Conservation (phyloP, 1,284 basidiomycete species). For the Ceratobasidium sp. region DNA sequence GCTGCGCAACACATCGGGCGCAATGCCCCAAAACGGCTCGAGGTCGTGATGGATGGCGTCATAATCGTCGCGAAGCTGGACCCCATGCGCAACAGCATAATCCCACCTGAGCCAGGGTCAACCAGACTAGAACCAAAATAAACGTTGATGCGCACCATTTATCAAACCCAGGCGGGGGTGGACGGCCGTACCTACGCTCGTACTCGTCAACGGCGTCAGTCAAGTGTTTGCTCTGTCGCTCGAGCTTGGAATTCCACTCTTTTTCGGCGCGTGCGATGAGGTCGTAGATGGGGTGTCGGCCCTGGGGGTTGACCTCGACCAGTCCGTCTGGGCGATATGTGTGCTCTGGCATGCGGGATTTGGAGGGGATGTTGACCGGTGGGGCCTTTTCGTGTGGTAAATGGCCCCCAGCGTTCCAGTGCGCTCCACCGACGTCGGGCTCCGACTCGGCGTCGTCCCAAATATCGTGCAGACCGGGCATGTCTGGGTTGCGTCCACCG, state of each 20-base stretch:
- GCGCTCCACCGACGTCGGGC: slow-evolving; percentile 3
- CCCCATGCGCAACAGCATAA: slow-evolving; percentile 60
- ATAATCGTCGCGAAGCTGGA: slow-evolving; percentile 66
- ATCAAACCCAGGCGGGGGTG: slow-evolving; percentile 64
- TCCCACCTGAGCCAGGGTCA: slow-evolving; percentile 56
- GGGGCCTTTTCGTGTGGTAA: neutral
- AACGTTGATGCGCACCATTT: slow-evolving; percentile 45
- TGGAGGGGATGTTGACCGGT: neutral
- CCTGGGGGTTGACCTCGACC: slow-evolving; percentile 46
- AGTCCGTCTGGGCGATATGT: slow-evolving; percentile 47
- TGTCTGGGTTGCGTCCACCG: neutral
- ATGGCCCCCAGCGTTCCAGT: slow-evolving; percentile 2
- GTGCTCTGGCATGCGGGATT: slow-evolving; percentile 41
- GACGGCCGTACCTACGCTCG: slow-evolving; percentile 56
- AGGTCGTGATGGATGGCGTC: slow-evolving; percentile 62
- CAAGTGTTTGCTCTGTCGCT: slow-evolving; percentile 50
- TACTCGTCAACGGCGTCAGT: slow-evolving; percentile 57
- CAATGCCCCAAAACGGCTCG: slow-evolving; percentile 62
- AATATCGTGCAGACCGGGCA: slow-evolving; percentile 11
- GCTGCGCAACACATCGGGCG: slow-evolving; percentile 54
- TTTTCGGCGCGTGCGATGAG: slow-evolving; percentile 48
- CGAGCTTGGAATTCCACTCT: slow-evolving; percentile 51
- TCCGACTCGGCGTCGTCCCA: slow-evolving; percentile 30
- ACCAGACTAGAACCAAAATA: neutral
- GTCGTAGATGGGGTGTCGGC: slow-evolving; percentile 51